These are phyloP conservation scores for Micractinium sp. DNA, from an alignment of 139 green algal genomes.

Conservation along the genomic window DNA sequence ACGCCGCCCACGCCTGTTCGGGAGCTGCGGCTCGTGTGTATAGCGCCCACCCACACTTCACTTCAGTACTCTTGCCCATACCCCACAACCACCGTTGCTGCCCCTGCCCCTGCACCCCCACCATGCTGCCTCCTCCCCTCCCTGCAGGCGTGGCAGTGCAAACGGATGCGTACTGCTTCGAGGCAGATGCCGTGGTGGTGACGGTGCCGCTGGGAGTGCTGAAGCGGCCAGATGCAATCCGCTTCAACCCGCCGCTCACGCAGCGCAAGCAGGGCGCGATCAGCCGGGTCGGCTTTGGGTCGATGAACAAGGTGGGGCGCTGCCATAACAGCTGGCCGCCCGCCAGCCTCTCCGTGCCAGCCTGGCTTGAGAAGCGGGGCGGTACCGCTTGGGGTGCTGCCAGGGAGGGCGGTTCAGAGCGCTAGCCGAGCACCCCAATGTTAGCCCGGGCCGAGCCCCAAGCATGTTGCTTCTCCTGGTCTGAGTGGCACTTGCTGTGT, in stretches of 20 bases:
- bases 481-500: too few relatives aligned
- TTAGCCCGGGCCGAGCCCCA: too few relatives aligned
- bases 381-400: too few relatives aligned
- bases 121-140: background rate
- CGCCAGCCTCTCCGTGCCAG: background rate
- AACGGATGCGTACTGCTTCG: conserved; percentile 49
- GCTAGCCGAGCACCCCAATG: too few relatives aligned
- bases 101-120: background rate
- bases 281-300: conserved; percentile 81
- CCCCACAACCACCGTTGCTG: background rate
- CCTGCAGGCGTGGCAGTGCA: conserved; percentile 64
- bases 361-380: background rate
- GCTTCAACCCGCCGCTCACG: conserved; percentile 87
- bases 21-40: too few relatives aligned
- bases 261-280: conserved; percentile 86
- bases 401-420: too few relatives aligned
- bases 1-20: too few relatives aligned
- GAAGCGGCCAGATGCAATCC: conserved; percentile 62
- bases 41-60: too few relatives aligned
- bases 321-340: background rate
- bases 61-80: too few relatives aligned
- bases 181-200: conserved; percentile 81
- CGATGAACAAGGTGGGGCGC: conserved; percentile 78
- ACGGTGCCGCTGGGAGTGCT: conserved; percentile 93
- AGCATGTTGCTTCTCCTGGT: too few relatives aligned